Conservation (phyloP, 176 grass and related monocot genomes). For the Paspalum vaginatum region DNA sequence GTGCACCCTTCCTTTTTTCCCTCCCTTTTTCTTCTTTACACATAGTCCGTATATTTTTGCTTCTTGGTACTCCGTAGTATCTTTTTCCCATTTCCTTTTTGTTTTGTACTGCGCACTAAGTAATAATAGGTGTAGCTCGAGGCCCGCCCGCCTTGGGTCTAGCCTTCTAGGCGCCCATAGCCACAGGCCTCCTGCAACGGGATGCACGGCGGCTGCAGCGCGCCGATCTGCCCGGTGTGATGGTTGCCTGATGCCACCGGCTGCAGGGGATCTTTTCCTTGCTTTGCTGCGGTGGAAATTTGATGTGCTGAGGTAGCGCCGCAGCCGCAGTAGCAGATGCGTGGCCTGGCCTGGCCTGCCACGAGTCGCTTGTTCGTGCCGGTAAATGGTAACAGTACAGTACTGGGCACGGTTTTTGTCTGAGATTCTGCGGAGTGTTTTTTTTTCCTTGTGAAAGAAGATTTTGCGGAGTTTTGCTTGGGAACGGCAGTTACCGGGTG, state of each 20-base stretch:
- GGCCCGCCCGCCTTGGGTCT: slow-evolving; percentile 36
- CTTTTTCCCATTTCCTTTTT: background rate
- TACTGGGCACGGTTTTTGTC: background rate
- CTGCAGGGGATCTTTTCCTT: slow-evolving; percentile 43
- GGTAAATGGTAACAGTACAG: background rate
- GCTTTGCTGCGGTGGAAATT: slow-evolving; percentile 15
- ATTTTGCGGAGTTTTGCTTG: too few relatives aligned
- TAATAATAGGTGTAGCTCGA: background rate
- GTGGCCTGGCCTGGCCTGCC: background rate
- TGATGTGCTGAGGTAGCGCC: background rate
- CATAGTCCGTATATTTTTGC: background rate
- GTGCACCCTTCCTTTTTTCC: background rate
- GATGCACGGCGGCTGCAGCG: slow-evolving; percentile 27
- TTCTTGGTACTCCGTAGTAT: background rate
- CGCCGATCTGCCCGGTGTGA: slow-evolving; percentile 44
- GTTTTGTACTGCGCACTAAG: background rate
- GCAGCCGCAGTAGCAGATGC: background rate
- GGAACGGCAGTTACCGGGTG: background rate
- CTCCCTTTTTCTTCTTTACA: background rate
- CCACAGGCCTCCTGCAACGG: background rate
- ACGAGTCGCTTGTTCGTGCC: background rate
- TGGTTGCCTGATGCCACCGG: slow-evolving; percentile 31
- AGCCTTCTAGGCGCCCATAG: too few relatives aligned
- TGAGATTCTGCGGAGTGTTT: background rate
- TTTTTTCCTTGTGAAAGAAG: too few relatives aligned